Evolutionary conservation across 2,329 filamentous ascomycete species (phyloP), one percentile per base, ranked within the genome.

Genomic region (Macrophomina pseudophaseolina): DNA sequence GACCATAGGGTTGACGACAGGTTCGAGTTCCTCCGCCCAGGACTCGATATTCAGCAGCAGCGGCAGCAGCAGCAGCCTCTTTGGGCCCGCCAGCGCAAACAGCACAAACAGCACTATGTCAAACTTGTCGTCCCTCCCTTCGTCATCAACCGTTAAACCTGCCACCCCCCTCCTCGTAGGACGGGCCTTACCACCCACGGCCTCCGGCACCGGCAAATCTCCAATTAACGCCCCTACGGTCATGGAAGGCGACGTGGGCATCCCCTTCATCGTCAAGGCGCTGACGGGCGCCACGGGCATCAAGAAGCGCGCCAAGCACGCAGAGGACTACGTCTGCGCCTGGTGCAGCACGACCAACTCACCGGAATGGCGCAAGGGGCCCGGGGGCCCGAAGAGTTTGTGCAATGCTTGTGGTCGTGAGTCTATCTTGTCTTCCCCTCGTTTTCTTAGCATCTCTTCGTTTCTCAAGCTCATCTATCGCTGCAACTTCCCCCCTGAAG

Each of bases 341-440:
- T 58, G 54, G 64, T 66, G 64, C 46, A 40, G 35, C 12, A 46
- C 54, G 14, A 60, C 54, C 9, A 5, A 32, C 18, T 56, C 64
- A 16, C 64, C 64, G 7, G 64, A 66, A 52, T 66, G 64, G 64
- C 53, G 64, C 14, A 58, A 56, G 46, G 64, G 64, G 4, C 64
- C 64, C 0, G 7, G 9, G 4, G 64, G 64, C 1, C 64, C 64
- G 23, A 66, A 66, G 46, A 66, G 14, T 11, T 5, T 66, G 64
- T 66, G 64, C 33, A 66, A 66, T 53, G 64, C 64, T 33, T 66
- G 64, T 35, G 64, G 64, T 23, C 28, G 64, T 66, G 33, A 66
- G 64, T 48, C 3, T 64, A n/a, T 23, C 53, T 40, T 49, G 14
- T 49, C 9, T 28, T n/a, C 2, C 4, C 28, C 40, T 56, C 11